Evolutionary conservation across 2,329 filamentous ascomycete genomes (phyloP), one percentile per base, ranked within the genome.

Genomic region (Boeremia exigua): DNA sequence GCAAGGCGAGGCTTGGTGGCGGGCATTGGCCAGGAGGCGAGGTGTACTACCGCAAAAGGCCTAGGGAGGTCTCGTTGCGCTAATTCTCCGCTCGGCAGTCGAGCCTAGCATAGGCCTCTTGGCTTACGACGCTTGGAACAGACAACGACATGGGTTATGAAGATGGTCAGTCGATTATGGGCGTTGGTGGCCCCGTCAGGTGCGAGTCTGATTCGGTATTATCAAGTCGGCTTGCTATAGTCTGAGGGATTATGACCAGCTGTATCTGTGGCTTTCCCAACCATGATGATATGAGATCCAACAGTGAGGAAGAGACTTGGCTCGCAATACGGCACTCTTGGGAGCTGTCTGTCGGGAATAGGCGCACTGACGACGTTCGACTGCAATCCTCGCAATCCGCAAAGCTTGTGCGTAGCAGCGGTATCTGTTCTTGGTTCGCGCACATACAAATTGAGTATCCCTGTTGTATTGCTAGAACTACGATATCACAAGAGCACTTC

Each of bases 261-360:
- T 38, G 42, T 43, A 36, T 10, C 37, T 51, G 48, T 56, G 53
- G 53, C 53, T 38, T 51, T 42, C 47, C 32, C 47, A 56, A 56
- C 47, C 37, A 33, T 43, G 37, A 56, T 32, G 42, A 38, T 10
- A 43, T 47, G 30, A 45, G 30, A 37, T 32, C 47, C 29, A 27
- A 51, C 30, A 43, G 53, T 48, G 19, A 23, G 19, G 19, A 48
- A 51, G 37, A 40, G 42, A 38, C 27, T 25, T 46, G 9, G 42
- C 37, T 38, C 29, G 36, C 7, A 12, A 34, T 4, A 30, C 25
- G 42, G 36, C 11, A 56, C 6, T 30, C 27, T 12, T 27, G n/a
- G 30, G 42, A 15, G 19, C 33, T 44, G 25, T 48, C 47, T 56
- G 32, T 47, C 53, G 53, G 37, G 15, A 46, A 32, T 40, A 28